Conservation (phyloP, 306 rosid species). For the Quercus glauca region DNA sequence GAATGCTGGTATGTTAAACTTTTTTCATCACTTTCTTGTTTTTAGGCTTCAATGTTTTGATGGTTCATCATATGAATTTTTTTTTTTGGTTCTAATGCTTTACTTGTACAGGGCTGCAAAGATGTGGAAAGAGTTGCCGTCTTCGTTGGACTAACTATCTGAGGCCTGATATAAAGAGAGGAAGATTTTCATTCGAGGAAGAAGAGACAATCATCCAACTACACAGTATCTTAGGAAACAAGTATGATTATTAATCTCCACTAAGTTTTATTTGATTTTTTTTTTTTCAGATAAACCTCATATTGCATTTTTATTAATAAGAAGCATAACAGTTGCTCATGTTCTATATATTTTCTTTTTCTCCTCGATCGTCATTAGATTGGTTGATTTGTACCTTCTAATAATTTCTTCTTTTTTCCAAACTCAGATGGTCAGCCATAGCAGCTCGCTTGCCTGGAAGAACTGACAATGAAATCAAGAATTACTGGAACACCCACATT, state of each 20-base stretch:
- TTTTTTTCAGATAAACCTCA: too few relatives aligned
- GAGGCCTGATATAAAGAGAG: constrained; percentile 93
- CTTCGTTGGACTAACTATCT: constrained; percentile 93
- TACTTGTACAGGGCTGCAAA: constrained; percentile 48
- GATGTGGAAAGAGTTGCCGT: constrained; percentile 98
- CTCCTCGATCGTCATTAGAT: neutral
- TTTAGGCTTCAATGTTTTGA: neutral
- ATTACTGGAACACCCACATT: constrained; percentile 91
- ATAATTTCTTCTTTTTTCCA: neutral
- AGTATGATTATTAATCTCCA: constrained; percentile 40
- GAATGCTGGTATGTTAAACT: constrained; percentile 55
- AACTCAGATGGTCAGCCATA: constrained; percentile 84
- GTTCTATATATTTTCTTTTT: neutral
- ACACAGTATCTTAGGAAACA: constrained; percentile 85
- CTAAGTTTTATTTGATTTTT: neutral
- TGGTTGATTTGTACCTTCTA: neutral
- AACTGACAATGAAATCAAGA: constrained; percentile 92
- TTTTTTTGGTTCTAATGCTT: neutral
- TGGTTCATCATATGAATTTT: neutral
- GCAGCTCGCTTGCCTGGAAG: constrained; percentile 88
- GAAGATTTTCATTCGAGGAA: constrained; percentile 92
- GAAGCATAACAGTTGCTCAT: neutral
- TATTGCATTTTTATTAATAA: neutral
- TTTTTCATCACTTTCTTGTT: neutral
- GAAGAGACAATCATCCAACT: constrained; percentile 89